Conservation (phyloP, 495 filamentous ascomycete species). For the Trichoderma gamsii region DNA sequence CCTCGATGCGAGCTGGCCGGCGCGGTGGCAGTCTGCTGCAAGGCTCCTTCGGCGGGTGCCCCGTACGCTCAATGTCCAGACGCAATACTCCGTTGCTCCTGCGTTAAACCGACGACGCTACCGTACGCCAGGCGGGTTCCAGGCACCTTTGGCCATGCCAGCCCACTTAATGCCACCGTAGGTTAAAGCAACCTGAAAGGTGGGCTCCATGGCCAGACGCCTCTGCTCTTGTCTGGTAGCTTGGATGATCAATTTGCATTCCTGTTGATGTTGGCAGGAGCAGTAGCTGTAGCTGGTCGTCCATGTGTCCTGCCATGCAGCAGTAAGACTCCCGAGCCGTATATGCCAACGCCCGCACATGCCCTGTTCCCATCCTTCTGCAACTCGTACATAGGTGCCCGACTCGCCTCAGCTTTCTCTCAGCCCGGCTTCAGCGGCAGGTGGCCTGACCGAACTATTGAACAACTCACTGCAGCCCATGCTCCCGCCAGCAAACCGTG, state of each 20-base stretch:
- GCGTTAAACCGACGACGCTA: not conserved
- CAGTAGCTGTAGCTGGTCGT: too few species aligned
- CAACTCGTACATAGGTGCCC: not conserved
- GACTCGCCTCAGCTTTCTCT: not conserved
- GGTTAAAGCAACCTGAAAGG: not conserved
- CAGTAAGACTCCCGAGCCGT: not conserved
- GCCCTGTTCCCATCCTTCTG: not conserved
- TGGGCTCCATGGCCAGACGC: too few species aligned
- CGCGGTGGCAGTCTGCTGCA: not conserved
- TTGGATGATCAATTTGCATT: too few species aligned
- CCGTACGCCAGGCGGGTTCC: not conserved
- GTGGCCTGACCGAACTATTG: slow-evolving; percentile 6
- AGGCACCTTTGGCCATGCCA: too few species aligned
- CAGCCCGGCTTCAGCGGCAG: slow-evolving; percentile 4
- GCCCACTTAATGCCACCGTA: not conserved
- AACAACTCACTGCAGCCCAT: slow-evolving; percentile 4
- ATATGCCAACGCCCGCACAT: not conserved
- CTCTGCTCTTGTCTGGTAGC: too few species aligned
- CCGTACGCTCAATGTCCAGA: not conserved
- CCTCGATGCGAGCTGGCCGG: not conserved
- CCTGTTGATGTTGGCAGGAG: too few species aligned
- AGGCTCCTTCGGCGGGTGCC: not conserved
- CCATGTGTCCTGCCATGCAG: not conserved
- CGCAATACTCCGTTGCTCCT: not conserved
- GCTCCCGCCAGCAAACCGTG: not conserved